Evolutionary conservation across 768 basidiomycete genomes (phyloP), one percentile per base, ranked within the genome.

Genomic region (Leccinum boreale): DNA sequence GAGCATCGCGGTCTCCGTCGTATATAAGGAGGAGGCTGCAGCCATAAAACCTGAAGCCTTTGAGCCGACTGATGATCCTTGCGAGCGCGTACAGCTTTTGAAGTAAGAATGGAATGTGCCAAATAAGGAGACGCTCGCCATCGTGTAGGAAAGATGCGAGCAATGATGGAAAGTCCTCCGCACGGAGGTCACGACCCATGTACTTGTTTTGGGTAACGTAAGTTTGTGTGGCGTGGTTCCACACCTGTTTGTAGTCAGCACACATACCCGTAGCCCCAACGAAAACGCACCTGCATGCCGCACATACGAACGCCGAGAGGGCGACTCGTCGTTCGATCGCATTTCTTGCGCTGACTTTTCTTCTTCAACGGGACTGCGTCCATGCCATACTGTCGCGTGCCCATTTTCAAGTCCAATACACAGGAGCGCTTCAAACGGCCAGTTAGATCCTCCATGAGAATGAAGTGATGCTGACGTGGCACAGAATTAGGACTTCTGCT

Each of bases 381-480:
- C 77, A 96, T 90, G 19, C 97, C 97, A 73, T 98, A 98, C 75
- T 99, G 97, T 33, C 97, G 81, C 29, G 95, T 98, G n/a, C 97
- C 97, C 97, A 98, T 98, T 79, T 99, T 99, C 65, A 99, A 78
- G 73, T 99, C 97, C 67, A 98, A 84, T 44, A 99, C 96, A 67
- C 97, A 99, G 9, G 97, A 92, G 51, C 82, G 84, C 73, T 90
- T 95, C 67, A 97, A 73, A 33, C 90, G 79, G 24, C 97, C 97
- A 3, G 97, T 99, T 50, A 99, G 78, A 68, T 99, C 97, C 74
- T 99, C 97, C 94, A 99, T 97, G 64, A 98, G 82, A 65, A 99
- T 97, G 69, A 98, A 99, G 70, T 98, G 90, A 68, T 97, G 94
- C 73, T 97, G 95, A 12, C 96, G 85, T 7, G 93, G 86, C 49